Percentiles rank a stretch among this genome's conserved stretches.
Conservation (phyloP, 202 grass and related monocot genomes). For the Elaeis oleifera region DNA sequence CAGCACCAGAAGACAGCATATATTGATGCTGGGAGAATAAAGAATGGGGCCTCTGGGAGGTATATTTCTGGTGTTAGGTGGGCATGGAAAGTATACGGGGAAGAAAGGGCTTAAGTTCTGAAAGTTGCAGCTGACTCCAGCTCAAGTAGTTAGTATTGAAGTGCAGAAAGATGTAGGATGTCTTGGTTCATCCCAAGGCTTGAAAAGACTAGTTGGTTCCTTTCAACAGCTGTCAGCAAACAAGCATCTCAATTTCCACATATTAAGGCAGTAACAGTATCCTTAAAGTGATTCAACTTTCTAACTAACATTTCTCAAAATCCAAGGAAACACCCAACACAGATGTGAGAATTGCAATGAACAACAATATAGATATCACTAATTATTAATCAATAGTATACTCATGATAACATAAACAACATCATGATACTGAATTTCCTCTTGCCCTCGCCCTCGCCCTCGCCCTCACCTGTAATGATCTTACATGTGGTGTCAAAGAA, state of each 20-base stretch:
- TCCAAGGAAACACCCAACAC: neutral
- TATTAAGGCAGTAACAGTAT: neutral
- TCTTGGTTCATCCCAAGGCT: neutral
- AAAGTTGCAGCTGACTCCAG: conserved; percentile 2
- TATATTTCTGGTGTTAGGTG: neutral
- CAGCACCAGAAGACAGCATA: neutral
- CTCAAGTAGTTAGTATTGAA: conserved; percentile 6
- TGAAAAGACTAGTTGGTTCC: neutral
- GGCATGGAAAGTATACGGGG: neutral
- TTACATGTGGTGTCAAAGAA: neutral
- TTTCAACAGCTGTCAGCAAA: neutral
- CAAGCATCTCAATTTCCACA: neutral
- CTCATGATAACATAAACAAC: neutral
- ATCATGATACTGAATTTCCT: neutral
- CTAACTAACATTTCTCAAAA: neutral
- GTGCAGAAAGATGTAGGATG: neutral
- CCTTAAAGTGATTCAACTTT: neutral
- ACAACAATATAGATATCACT: neutral
- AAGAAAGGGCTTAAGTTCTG: neutral
- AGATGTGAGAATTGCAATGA: neutral
- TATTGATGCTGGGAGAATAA: neutral
- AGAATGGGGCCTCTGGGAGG: neutral
- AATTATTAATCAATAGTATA: neutral
- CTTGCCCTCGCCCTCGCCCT: neutral
- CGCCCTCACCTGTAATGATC: neutral